phyloP scores from a whole-genome alignment of 2,329 filamentous ascomycete species.

The Capronia americana region DNA sequence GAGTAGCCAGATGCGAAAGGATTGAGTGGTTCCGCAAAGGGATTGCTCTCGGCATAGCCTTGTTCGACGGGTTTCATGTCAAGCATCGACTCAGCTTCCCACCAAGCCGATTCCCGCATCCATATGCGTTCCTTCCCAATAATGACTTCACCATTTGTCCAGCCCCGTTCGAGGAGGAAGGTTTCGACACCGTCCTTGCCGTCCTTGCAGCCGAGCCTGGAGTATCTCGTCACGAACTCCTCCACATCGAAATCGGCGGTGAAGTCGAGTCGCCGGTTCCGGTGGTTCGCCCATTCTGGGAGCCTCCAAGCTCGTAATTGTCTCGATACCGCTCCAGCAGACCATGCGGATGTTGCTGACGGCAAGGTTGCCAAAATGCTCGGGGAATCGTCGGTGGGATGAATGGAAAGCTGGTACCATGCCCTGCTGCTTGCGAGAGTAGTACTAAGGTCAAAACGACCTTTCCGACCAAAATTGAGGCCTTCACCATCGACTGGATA shows the following conservation, averaged over 20 bases:
- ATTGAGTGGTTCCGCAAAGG: slow-evolving; percentile 45
- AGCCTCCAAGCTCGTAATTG: slow-evolving; percentile 93
- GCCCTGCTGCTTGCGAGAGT: slow-evolving; percentile 82
- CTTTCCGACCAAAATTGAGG: slow-evolving; percentile 78
- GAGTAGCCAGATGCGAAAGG: slow-evolving; percentile 74
- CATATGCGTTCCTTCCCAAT: slow-evolving; percentile 90
- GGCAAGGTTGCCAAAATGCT: slow-evolving; percentile 74
- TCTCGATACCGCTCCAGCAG: slow-evolving; percentile 86
- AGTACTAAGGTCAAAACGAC: slow-evolving; percentile 77
- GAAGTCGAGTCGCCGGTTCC: slow-evolving; percentile 90
- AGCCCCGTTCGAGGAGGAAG: slow-evolving; percentile 92
- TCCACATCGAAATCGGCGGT: slow-evolving; percentile 95
- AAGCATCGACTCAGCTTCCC: slow-evolving; percentile 96
- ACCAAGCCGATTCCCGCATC: slow-evolving; percentile 95
- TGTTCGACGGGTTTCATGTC: slow-evolving; percentile 76
- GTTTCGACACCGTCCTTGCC: slow-evolving; percentile 91
- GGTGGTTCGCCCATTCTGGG: slow-evolving; percentile 93
- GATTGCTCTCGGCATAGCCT: slow-evolving; percentile 37
- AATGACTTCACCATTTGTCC: slow-evolving; percentile 97
- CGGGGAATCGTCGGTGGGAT: slow-evolving; percentile 87
- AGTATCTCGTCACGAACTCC: slow-evolving; percentile 86
- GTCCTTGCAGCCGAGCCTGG: slow-evolving; percentile 81
- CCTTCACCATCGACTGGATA: slow-evolving; percentile 79
- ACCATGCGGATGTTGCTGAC: slow-evolving; percentile 83
- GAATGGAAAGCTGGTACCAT: slow-evolving; percentile 92